A percentile compares a stretch with the other conserved stretches of the same genome.
Evolutionary conservation across 768 basidiomycete genomes (phyloP).

Genomic region (Kwoniella botswanensis): DNA sequence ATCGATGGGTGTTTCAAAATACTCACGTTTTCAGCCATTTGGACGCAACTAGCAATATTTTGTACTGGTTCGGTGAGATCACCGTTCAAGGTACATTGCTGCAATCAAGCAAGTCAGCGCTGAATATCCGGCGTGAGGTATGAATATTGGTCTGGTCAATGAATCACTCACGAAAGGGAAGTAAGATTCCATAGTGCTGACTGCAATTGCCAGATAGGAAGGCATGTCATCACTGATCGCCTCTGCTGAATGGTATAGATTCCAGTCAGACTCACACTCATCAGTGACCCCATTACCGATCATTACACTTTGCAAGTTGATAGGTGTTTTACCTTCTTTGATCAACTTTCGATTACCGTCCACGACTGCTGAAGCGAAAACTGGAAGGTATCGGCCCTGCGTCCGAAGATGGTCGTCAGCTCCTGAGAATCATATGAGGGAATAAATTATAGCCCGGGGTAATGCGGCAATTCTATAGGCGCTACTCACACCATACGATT

Average conservation of each 20-base stretch:
- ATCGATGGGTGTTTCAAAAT: not conserved
- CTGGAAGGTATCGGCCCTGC: constrained; percentile 56
- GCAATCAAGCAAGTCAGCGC: not conserved
- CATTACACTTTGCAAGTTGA: constrained; percentile 74
- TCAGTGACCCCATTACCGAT: constrained; percentile 66
- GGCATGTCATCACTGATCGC: not conserved
- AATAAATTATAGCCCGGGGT: not conserved
- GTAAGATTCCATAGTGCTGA: constrained; percentile 45
- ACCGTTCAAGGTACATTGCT: constrained; percentile 51
- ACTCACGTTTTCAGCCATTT: constrained; percentile 53
- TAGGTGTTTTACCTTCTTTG: constrained; percentile 62
- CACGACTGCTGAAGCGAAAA: constrained; percentile 74
- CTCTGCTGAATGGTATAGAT: not conserved
- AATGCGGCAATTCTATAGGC: too few species aligned
- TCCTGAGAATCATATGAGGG: not conserved
- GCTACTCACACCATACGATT: constrained; percentile 69
- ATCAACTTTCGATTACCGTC: constrained; percentile 70
- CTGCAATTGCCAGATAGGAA: constrained; percentile 5
- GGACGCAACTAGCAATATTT: constrained; percentile 47
- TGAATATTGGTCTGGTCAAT: not conserved
- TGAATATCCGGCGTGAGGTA: too few species aligned
- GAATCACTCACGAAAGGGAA: constrained; percentile 44
- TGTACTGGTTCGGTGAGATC: constrained; percentile 44
- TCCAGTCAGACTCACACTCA: constrained; percentile 31
- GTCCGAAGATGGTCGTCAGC: constrained; percentile 3